A percentile compares a stretch with the other conserved stretches of the same genome.
Conservation (phyloP, 2,329 filamentous ascomycete genomes). For the Knoxdaviesia proteae region DNA sequence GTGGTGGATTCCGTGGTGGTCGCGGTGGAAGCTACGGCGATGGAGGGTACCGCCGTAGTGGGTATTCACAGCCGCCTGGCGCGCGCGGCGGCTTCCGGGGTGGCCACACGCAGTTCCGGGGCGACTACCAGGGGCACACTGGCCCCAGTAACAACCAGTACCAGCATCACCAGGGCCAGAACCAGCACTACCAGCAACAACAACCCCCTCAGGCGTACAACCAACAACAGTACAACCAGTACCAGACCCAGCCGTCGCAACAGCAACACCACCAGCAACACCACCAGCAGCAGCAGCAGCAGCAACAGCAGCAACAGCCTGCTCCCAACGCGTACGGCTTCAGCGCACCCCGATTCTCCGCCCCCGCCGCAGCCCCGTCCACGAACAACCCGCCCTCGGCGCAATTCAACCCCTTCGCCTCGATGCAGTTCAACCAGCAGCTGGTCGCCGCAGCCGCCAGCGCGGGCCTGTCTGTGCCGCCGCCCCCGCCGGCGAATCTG, state of each 20-base stretch:
- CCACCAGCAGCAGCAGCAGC: slow-evolving; percentile 10
- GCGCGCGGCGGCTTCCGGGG: no score
- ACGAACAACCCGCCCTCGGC: no score
- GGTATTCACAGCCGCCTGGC: background rate
- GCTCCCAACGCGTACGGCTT: background rate
- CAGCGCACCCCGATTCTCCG: no score
- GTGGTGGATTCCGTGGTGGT: background rate
- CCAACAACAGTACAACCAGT: background rate
- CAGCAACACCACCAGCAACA: slow-evolving; percentile 10
- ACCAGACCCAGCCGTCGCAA: slow-evolving; percentile 6
- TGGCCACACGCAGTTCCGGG: background rate
- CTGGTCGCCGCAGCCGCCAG: no score
- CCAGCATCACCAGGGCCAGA: background rate
- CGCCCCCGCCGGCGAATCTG: no score
- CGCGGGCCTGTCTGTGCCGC: no score
- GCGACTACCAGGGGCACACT: background rate
- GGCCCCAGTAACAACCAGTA: background rate
- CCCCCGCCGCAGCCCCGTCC: no score
- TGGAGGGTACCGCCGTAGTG: background rate
- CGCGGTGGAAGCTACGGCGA: slow-evolving; percentile 12
- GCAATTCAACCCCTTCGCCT: no score
- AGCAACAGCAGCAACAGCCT: slow-evolving; percentile 6
- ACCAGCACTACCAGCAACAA: no score
- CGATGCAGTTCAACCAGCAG: no score
- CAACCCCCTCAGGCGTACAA: no score